Base-by-base conservation (phyloP, 163 green algal species). In the Chlamydomonas reinhardtii region DNA sequence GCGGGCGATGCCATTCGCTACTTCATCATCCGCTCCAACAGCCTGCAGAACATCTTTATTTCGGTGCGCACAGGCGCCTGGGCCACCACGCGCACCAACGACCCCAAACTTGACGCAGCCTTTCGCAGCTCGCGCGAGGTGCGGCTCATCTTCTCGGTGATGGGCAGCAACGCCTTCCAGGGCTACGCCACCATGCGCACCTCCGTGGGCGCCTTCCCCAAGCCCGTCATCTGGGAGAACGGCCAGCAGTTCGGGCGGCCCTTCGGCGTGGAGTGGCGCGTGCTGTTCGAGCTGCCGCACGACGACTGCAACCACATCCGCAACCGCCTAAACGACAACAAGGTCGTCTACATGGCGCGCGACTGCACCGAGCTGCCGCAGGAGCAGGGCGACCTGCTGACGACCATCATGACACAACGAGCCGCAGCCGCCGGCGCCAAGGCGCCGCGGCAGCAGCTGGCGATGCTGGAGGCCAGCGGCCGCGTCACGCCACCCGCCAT, bases 21-120 rank as follows among this genome's bases (percentile, higher is more conserved):
- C 86, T 95, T 96, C 76, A 93, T 96, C 32, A 92, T 96, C 32
- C 93, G 94, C 29, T 93, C 88, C 73, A 93, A 84, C 78, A 94
- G 84, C 69, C 27, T 86, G 24, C 88, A 93, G 25, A 95, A 96
- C 85, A 75, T 96, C 0, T 84, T 93, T 32, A 91, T 93, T 29
- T 91, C 91, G 0, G 65, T 93, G 4, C 82, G 72, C 14, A 43
- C 75, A 11, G 71, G 80, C 0, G 87, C 90, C 31, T 96, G 93
- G 93, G 89, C 92, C 1, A 95, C 93, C 2, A 92, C 92, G 9
- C 73, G 75, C 22, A 78, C 91, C 62, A 95, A 95, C 74, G 93
- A 96, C 79, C 37, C 54, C 22, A 91, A 91, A 62, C 88, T 96
- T 8, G 91, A 94, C 74, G 75, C 93, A 4, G 93, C 93, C 5